Conservation (phyloP, 768 basidiomycete species). For the Phylloporus sp. region DNA sequence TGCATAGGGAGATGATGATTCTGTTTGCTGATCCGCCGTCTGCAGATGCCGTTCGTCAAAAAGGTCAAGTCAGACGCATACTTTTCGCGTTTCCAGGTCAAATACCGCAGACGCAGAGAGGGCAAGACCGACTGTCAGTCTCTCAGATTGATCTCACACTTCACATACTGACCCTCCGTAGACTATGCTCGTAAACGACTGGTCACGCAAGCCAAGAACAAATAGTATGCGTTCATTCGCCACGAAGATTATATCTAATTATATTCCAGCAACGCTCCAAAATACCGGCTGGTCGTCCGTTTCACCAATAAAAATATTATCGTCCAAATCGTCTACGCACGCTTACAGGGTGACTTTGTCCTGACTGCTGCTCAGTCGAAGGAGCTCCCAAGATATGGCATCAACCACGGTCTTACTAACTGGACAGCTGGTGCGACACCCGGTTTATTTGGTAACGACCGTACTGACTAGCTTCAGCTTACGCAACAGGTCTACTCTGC, state of each 20-base stretch:
- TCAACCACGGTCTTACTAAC: conserved; percentile 97
- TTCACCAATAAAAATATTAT: conserved; percentile 98
- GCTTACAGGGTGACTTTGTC: conserved; percentile 95
- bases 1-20: conserved; percentile 26
- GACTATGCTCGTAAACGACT: conserved; percentile 98
- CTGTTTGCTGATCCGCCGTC: conserved; percentile 15
- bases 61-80: conserved; percentile 94
- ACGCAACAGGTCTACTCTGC: conserved; percentile 92
- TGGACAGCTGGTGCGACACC: conserved; percentile 81
- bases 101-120: conserved; percentile 95
- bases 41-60: conserved; percentile 94
- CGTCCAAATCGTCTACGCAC: conserved; percentile 93
- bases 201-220: conserved; percentile 98
- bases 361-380: conserved; percentile 82
- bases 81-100: conserved; percentile 98
- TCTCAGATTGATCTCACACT: background rate
- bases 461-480: conserved; percentile 49
- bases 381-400: conserved; percentile 94
- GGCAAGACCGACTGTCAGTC: conserved; percentile 95
- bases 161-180: conserved; percentile 28
- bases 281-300: conserved; percentile 97
- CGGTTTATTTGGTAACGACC: background rate
- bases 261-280: conserved; percentile 76
- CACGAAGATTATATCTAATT: conserved; percentile 7
- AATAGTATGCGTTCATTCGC: conserved; percentile 61